Percentiles rank a stretch among this genome's conserved stretches.
phyloP scores from a whole-genome alignment of 148 eudicot genomes.

The Arbutus unedo region DNA sequence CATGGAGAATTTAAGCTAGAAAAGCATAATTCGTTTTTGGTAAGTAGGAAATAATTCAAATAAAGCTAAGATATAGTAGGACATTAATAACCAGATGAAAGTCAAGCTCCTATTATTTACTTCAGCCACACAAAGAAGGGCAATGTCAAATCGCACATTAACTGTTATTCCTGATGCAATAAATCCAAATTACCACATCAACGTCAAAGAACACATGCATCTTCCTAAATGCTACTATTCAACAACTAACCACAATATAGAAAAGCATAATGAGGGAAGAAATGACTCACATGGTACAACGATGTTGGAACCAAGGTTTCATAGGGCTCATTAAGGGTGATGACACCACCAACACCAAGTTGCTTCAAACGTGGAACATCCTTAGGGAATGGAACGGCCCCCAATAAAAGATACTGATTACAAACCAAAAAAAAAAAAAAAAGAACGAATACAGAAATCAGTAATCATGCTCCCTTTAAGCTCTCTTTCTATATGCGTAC shows the following conservation, averaged over 20 bases:
- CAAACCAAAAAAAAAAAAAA: slow-evolving; percentile 7
- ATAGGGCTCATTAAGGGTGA: slow-evolving; percentile 76
- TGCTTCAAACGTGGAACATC: slow-evolving; percentile 61
- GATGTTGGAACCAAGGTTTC: slow-evolving; percentile 74
- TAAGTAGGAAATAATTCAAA: neutral
- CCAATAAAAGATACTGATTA: slow-evolving; percentile 55
- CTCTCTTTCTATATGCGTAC: neutral
- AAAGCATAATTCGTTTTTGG: neutral
- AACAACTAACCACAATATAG: neutral
- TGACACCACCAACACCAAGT: slow-evolving; percentile 78
- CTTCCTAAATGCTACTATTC: neutral
- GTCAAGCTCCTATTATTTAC: neutral
- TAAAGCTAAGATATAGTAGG: neutral
- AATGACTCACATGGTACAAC: slow-evolving; percentile 54
- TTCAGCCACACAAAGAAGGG: neutral
- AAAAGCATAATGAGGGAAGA: neutral
- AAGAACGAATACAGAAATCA: neutral
- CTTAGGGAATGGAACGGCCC: slow-evolving; percentile 75
- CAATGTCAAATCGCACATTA: neutral
- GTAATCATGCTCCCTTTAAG: neutral
- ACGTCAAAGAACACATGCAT: neutral
- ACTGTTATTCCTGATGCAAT: neutral
- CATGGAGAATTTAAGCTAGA: slow-evolving; percentile 11
- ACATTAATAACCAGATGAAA: neutral
- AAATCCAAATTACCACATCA: neutral